phyloP scores from a whole-genome alignment of 2,329 filamentous ascomycete species.

The Fusarium guadeloupense region DNA sequence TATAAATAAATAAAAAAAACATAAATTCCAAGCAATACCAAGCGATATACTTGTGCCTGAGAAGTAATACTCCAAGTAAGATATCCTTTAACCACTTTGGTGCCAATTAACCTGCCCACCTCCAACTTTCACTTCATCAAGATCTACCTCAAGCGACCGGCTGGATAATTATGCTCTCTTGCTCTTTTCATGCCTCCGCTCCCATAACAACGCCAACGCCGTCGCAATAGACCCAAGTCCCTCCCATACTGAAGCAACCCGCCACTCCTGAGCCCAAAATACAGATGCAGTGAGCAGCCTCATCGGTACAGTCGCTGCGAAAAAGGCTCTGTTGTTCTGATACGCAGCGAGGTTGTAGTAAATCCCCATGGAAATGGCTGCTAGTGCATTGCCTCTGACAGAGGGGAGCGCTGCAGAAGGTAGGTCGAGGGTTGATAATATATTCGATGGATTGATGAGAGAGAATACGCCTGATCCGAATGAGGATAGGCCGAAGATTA shows the following conservation, averaged over 20 bases:
- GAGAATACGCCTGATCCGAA: background rate
- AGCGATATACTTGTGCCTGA: too few relatives aligned
- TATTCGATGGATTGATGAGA: background rate
- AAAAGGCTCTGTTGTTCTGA: slow-evolving; percentile 46
- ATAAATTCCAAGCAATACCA: too few relatives aligned
- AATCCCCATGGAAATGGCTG: slow-evolving; percentile 46
- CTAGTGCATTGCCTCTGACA: slow-evolving; percentile 36
- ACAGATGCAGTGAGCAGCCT: slow-evolving; percentile 42
- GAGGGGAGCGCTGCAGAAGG: slow-evolving; percentile 2
- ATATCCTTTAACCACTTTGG: too few relatives aligned
- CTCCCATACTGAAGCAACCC: slow-evolving; percentile 43
- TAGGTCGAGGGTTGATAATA: background rate
- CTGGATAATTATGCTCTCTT: background rate
- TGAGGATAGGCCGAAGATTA: background rate
- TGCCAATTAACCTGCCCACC: too few relatives aligned
- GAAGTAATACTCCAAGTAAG: too few relatives aligned
- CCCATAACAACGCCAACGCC: background rate
- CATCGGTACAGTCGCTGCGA: slow-evolving; percentile 46
- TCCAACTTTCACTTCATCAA: too few relatives aligned
- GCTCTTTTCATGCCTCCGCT: background rate
- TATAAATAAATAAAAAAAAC: too few relatives aligned
- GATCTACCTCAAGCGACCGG: too few relatives aligned
- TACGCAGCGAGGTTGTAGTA: slow-evolving; percentile 47
- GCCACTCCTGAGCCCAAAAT: slow-evolving; percentile 45
- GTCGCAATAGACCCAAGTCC: slow-evolving; percentile 39